These are phyloP conservation scores for Acer saccharum DNA, from an alignment of 345 rosid genomes.

Conservation along the genomic window DNA sequence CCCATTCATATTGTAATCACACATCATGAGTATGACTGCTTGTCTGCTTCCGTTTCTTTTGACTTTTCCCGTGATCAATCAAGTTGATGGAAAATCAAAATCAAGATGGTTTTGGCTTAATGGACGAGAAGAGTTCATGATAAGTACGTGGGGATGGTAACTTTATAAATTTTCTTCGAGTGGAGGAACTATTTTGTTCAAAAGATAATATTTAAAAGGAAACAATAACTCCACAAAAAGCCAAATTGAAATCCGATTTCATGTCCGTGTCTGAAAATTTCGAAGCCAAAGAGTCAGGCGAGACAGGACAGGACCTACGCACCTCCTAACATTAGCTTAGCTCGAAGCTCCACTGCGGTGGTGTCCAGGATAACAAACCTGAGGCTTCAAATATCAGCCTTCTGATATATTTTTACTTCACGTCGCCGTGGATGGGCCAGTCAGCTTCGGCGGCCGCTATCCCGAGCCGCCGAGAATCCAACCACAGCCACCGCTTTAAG, in stretches of 20 bases:
- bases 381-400: conserved; percentile 13
- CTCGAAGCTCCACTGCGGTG: not conserved
- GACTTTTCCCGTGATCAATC: not conserved
- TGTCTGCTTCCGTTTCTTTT: not conserved
- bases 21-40: no score
- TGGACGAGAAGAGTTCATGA: not conserved
- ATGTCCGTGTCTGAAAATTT: conserved; percentile 35
- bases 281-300: not conserved
- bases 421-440: conserved; percentile 69
- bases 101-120: not conserved
- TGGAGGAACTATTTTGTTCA: conserved; percentile 7
- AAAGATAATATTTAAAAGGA: not conserved
- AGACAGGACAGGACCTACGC: not conserved
- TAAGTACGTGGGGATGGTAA: not conserved
- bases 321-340: not conserved
- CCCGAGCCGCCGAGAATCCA: conserved; percentile 39
- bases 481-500: conserved; percentile 37
- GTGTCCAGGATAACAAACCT: conserved; percentile 5
- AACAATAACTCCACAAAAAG: conserved; percentile 21
- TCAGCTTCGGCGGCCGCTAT: conserved; percentile 60
- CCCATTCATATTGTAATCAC: no score
- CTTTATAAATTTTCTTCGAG: not conserved
- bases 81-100: not conserved
- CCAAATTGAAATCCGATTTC: conserved; percentile 44
- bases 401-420: not conserved